Base-by-base conservation (phyloP, 2,329 filamentous ascomycete species). In the Colletotrichum brevisporum region DNA sequence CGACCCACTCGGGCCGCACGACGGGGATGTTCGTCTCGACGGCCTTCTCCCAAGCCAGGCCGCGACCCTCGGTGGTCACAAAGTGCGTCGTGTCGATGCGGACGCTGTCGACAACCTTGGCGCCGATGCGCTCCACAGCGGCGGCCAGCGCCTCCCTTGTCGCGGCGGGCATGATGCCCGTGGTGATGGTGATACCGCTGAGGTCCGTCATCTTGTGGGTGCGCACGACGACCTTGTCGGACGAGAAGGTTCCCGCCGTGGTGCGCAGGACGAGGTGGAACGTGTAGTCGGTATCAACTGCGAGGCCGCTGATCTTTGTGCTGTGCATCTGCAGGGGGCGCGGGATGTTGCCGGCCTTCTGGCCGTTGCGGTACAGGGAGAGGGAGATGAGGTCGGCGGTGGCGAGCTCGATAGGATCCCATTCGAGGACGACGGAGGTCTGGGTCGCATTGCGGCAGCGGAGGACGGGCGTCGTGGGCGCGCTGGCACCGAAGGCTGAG, bases 121-220 rank as follows among this genome's bases (percentile, higher is more conserved):
- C 96, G 56, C 96, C 96, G 74, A 99, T 97, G 73, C 94, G 88
- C 76, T 96, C 91, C 43, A 98, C 89, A 1, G 95, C 94, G 53
- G 86, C 86, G 54, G 88, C 86, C 21, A 99, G 87, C 71, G 87
- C 90, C 73, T 97, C 94, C 77, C 90, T 90, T 63, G 91, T 84
- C 61, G 90, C 84, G 8, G 88, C 85, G 2, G 95, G 93, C 80
- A 99, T 87, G 74, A 97, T 88, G 58, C 96, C 96, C 0, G 94
- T 92, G 2, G 95, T 97, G 74, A 99, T 93, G 26, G 95, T 98
- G 80, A 99, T 95, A 67, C 96, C 96, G 73, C 92, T 95, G 59
- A 99, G 86, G 79, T 99, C 95, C 47, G 95, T 98, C 95, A 99
- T 98, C 85, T 98, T 97, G 84, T 99, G 96, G 53, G 96, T 99